phyloP scores from a whole-genome alignment of 768 basidiomycete genomes.

The Neoboletus brunneissimus region DNA sequence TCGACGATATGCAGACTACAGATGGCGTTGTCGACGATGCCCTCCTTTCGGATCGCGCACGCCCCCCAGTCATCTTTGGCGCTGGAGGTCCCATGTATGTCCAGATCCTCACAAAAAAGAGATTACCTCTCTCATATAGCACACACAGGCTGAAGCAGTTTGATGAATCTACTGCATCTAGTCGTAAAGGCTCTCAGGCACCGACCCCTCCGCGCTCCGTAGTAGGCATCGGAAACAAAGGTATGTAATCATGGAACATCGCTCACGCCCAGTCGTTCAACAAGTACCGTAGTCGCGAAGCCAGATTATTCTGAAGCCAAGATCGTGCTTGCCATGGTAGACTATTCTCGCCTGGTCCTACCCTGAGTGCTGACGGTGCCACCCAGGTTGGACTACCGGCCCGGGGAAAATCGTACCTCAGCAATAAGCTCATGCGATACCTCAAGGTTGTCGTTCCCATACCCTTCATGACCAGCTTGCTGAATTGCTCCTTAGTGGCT shows the following conservation, averaged over 20 bases:
- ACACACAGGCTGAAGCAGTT: conserved; percentile 68
- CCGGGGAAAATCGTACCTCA: conserved; percentile 95
- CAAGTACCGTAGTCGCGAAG: conserved; percentile 59
- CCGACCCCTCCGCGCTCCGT: conserved; percentile 80
- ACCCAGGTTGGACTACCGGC: conserved; percentile 92
- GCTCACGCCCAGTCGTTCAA: not conserved
- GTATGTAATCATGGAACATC: conserved; percentile 35
- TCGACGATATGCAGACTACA: conserved; percentile 27
- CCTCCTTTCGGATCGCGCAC: conserved; percentile 14
- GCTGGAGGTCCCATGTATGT: conserved; percentile 75
- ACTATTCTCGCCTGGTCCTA: conserved; percentile 7
- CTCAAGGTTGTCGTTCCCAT: conserved; percentile 60
- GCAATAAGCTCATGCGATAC: conserved; percentile 96
- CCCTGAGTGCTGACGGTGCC: not conserved
- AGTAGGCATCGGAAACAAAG: conserved; percentile 87
- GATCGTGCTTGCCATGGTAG: conserved; percentile 96
- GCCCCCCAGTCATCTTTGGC: conserved; percentile 60
- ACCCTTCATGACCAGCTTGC: not conserved
- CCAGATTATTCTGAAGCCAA: conserved; percentile 99
- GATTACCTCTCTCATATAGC: not conserved
- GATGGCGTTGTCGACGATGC: conserved; percentile 14
- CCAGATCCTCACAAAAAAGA: not conserved
- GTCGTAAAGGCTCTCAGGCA: conserved; percentile 67
- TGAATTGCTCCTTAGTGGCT: conserved; percentile 70
- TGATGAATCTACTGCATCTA: conserved; percentile 69